Percentiles rank a stretch among this genome's conserved stretches.
These are phyloP conservation scores for Carex kokanica DNA, from an alignment of 176 grass and related monocot species.

Conservation along the genomic window DNA sequence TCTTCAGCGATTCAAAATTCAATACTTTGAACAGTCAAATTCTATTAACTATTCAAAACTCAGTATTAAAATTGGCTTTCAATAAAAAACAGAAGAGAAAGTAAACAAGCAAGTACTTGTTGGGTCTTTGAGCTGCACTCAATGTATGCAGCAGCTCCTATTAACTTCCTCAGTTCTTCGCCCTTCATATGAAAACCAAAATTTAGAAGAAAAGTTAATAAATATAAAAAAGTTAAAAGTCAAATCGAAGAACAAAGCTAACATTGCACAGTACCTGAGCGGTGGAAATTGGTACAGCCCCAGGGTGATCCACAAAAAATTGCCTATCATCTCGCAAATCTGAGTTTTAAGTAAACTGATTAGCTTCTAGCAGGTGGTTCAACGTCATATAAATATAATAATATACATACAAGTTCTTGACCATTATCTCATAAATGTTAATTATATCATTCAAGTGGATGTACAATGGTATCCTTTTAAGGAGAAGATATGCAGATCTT, in stretches of 20 bases:
- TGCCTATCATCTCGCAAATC: slow-evolving; percentile 44
- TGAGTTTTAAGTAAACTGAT: slow-evolving; percentile 23
- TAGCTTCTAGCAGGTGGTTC: not conserved
- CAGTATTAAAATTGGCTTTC: not conserved
- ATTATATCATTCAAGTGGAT: not conserved
- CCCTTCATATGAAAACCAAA: slow-evolving; percentile 42
- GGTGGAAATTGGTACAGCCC: slow-evolving; percentile 38
- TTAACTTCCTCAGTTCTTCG: slow-evolving; percentile 67
- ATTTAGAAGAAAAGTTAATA: not conserved
- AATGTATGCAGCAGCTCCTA: slow-evolving; percentile 58
- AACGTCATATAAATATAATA: slow-evolving; percentile 12
- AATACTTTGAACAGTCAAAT: not conserved
- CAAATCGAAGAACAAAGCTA: not conserved
- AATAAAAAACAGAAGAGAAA: not conserved
- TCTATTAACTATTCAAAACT: not conserved
- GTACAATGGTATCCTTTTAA: not conserved
- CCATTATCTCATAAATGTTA: not conserved
- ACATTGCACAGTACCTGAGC: slow-evolving; percentile 25
- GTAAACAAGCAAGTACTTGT: slow-evolving; percentile 39
- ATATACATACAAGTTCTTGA: not conserved
- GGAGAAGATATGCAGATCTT: slow-evolving; percentile 13
- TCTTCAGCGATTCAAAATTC: slow-evolving; percentile 8
- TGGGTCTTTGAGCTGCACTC: slow-evolving; percentile 80
- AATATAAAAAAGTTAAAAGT: not conserved
- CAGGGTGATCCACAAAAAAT: slow-evolving; percentile 36